phyloP scores from a whole-genome alignment of 148 eudicot genomes.

The Silene uniflora region DNA sequence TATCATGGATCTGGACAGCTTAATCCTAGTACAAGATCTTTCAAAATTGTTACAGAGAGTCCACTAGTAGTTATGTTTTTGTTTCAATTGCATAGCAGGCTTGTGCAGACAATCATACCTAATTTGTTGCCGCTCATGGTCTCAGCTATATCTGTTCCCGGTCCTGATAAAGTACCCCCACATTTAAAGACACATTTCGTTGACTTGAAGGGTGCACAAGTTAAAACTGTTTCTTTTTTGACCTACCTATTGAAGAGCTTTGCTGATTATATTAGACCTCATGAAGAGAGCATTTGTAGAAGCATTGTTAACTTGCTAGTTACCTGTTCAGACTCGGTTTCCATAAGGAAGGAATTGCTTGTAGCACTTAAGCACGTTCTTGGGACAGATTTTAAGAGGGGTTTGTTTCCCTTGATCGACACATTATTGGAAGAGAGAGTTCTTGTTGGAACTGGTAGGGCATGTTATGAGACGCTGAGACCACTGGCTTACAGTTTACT shows the following conservation, averaged over 20 bases:
- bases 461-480: slow-evolving; percentile 88
- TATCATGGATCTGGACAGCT: slow-evolving; percentile 72
- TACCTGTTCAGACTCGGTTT: slow-evolving; percentile 95
- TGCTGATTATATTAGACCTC: slow-evolving; percentile 83
- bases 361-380: slow-evolving; percentile 97
- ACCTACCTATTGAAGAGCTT: slow-evolving; percentile 93
- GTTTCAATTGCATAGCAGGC: slow-evolving; percentile 86
- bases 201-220: slow-evolving; percentile 95
- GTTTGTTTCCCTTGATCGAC: slow-evolving; percentile 93
- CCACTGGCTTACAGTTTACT: slow-evolving; percentile 92
- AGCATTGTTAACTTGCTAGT: slow-evolving; percentile 96
- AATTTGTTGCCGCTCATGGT: slow-evolving; percentile 92
- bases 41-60: slow-evolving; percentile 92
- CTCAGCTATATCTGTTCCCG: slow-evolving; percentile 85
- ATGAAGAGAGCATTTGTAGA: slow-evolving; percentile 96
- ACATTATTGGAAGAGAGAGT: slow-evolving; percentile 94
- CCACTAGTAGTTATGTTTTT: slow-evolving; percentile 97
- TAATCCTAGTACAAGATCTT: slow-evolving; percentile 87
- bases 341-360: slow-evolving; percentile 85
- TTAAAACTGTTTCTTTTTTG: slow-evolving; percentile 95
- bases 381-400: slow-evolving; percentile 92
- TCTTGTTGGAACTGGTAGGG: slow-evolving; percentile 96
- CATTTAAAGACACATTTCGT: slow-evolving; percentile 77
- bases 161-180: slow-evolving; percentile 89
- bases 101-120: slow-evolving; percentile 93